phyloP scores from a whole-genome alignment of 164 flowering plant species.

The Umbellularia californica region DNA sequence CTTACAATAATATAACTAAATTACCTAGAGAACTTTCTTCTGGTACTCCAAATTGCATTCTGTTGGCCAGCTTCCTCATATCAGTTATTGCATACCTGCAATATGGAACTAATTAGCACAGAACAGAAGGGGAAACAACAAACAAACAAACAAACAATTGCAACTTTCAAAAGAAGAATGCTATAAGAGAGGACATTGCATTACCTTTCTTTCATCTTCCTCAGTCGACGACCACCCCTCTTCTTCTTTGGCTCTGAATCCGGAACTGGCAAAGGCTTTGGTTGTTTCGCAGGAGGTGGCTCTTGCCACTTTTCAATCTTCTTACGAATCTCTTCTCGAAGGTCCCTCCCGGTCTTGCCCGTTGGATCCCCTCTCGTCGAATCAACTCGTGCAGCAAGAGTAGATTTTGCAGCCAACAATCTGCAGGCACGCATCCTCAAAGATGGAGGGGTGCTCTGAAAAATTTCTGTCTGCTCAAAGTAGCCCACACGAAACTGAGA shows the following conservation, averaged over 20 bases:
- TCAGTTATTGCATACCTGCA: constrained; percentile 89
- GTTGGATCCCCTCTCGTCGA: constrained; percentile 80
- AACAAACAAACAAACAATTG: background rate
- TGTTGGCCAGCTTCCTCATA: constrained; percentile 94
- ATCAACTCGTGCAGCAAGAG: constrained; percentile 91
- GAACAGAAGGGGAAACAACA: background rate
- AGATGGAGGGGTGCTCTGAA: constrained; percentile 85
- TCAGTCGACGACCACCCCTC: constrained; percentile 90
- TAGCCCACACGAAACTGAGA: constrained; percentile 88
- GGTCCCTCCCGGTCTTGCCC: constrained; percentile 68
- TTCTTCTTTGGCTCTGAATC: constrained; percentile 97
- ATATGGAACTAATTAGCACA: background rate
- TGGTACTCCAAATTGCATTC: constrained; percentile 95
- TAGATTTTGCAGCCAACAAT: constrained; percentile 78
- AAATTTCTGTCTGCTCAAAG: constrained; percentile 82
- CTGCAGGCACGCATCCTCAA: constrained; percentile 85
- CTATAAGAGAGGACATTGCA: background rate
- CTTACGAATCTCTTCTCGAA: constrained; percentile 69
- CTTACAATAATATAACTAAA: background rate
- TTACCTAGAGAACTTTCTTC: constrained; percentile 97
- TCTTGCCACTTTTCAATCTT: constrained; percentile 99
- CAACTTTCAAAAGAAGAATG: constrained; percentile 2
- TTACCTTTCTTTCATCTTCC: constrained; percentile 95
- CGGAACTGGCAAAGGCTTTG: constrained; percentile 96
- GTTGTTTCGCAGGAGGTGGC: constrained; percentile 95